Conservation (phyloP, 768 basidiomycete genomes). For the Boletus sensibilis region DNA sequence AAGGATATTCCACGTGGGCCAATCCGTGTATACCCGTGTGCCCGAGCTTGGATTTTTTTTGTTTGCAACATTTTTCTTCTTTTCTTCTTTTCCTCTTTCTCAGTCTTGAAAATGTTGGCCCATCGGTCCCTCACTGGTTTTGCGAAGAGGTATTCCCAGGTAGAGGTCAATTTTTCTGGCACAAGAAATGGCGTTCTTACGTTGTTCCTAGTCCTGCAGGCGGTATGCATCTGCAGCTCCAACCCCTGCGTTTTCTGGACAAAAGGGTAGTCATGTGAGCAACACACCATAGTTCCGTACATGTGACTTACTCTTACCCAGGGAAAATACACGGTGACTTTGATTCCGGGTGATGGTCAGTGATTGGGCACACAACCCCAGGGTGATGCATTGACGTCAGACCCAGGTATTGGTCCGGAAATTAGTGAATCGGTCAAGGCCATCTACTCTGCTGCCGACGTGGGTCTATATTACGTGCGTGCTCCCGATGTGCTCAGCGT, state of each 20-base stretch:
- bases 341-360: conserved; percentile 94
- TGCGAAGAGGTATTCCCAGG: conserved; percentile 51
- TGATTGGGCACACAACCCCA: conserved; percentile 6
- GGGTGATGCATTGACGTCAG: conserved; percentile 16
- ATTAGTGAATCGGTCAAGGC: conserved; percentile 94
- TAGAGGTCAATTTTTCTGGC: conserved; percentile 28
- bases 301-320: conserved; percentile 32
- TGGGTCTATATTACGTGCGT: conserved; percentile 32
- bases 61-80: conserved; percentile 11
- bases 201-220: conserved; percentile 47
- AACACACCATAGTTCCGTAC: neutral
- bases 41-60: conserved; percentile 14
- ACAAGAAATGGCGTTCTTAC: conserved; percentile 10
- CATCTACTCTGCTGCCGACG: conserved; percentile 88
- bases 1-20: conserved; percentile 18
- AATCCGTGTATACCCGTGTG: conserved; percentile 26
- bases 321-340: conserved; percentile 96
- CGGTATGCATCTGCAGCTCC: conserved; percentile 70
- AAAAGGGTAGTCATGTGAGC: conserved; percentile 84
- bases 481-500: conserved; percentile 11
- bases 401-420: conserved; percentile 93
- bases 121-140: conserved; percentile 55
- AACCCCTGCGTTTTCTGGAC: conserved; percentile 86
- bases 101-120: conserved; percentile 51
- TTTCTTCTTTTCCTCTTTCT: conserved; percentile 18